phyloP scores from a whole-genome alignment of 2,329 filamentous ascomycete species.

The Ascochyta viciae-villosae region DNA sequence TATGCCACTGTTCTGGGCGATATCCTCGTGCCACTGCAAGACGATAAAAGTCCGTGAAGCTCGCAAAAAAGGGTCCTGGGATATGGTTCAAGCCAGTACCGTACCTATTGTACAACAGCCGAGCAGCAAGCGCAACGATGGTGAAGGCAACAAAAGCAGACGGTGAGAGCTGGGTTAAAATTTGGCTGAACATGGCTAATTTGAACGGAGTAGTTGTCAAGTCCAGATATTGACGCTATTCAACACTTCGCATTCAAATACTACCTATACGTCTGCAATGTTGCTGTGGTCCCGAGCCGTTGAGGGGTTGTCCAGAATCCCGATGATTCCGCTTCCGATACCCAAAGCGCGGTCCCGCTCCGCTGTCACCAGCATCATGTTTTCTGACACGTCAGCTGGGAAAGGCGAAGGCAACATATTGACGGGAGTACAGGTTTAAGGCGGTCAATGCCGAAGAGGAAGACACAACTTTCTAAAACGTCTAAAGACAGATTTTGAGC shows the following conservation, averaged over 20 bases:
- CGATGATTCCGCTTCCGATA: constrained; percentile 1
- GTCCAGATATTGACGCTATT: no score
- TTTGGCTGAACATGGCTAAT: constrained; percentile 1
- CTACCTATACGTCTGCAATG: no score
- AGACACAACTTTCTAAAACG: neutral
- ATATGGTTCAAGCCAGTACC: constrained; percentile 38
- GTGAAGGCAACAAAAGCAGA: neutral
- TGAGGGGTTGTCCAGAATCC: constrained; percentile 4
- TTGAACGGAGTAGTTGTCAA: neutral
- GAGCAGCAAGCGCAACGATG: neutral
- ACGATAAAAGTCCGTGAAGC: constrained; percentile 72
- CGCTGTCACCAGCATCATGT: neutral
- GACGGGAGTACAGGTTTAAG: neutral
- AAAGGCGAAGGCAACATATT: neutral
- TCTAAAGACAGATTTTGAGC: neutral
- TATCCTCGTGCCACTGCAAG: constrained; percentile 71
- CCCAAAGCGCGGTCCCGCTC: neutral
- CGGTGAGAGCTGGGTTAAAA: neutral
- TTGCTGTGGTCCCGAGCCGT: neutral
- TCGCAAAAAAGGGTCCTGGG: constrained; percentile 73
- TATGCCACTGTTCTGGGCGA: constrained; percentile 49
- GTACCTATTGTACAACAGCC: constrained; percentile 6
- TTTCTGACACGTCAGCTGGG: neutral
- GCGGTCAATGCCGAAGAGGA: neutral
- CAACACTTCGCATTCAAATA: no score